Conservation (phyloP, 192 early-diverging fungal genomes). For the Coemansia aciculifera region DNA sequence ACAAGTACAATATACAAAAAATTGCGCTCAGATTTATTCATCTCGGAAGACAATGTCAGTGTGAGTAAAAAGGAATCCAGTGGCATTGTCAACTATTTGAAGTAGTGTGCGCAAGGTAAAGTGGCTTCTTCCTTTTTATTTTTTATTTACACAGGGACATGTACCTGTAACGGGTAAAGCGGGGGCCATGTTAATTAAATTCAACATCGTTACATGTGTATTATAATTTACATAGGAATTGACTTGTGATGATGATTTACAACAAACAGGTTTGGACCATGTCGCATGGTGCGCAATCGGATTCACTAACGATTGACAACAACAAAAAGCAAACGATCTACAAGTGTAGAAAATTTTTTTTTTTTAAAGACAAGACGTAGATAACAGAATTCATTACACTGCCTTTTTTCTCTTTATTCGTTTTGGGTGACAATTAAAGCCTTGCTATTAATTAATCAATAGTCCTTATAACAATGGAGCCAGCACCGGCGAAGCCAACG, state of each 20-base stretch:
- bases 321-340: background rate
- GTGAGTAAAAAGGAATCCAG: background rate
- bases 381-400: background rate
- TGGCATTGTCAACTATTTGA: background rate
- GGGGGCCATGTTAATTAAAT: too few relatives aligned
- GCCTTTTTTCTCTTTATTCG: background rate
- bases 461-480: background rate
- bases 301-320: background rate
- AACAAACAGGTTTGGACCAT: background rate
- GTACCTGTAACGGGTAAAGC: too few relatives aligned
- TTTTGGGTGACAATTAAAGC: background rate
- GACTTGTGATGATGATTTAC: too few relatives aligned
- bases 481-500: background rate
- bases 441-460: background rate
- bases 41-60: background rate
- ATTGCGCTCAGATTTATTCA: constrained; percentile 2
- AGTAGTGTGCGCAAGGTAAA: background rate
- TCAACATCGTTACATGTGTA: background rate
- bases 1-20: background rate
- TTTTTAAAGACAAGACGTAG: background rate
- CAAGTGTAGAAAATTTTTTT: background rate
- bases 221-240: background rate
- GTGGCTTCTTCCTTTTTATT: background rate
- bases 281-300: constrained; percentile 5
- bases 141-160: too few relatives aligned